Base-by-base conservation (phyloP, 768 basidiomycete species). In the Gautieria morchelliformis region DNA sequence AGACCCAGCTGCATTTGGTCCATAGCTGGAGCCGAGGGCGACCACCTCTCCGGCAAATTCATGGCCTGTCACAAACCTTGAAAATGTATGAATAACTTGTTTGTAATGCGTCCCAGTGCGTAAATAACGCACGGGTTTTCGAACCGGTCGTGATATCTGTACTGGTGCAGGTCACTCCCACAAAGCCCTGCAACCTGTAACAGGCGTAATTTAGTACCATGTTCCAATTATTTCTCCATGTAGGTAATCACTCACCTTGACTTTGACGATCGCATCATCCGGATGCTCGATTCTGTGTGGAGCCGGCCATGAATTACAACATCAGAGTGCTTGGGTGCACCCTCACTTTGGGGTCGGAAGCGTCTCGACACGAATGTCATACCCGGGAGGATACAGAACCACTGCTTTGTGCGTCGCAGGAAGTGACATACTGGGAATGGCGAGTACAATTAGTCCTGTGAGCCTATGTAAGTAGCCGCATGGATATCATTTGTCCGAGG, bases 201-300 rank as follows among this genome's bases (percentile, higher is more conserved):
- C 52, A 24, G 2, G 11, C 22, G 12, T 12, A 8, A 39, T 27
- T 37, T 37, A 37, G 35, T 9, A 37, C 35, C 35, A 37, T 2
- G 35, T 14, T 10, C 14, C 35, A 9, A 37, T 37, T 37, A 37
- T 32, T 47, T 24, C 17, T 11, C 27, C 11, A 12, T 6, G 42
- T 51, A 58, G 37, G 24, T 14, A 20, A 5, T 22, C 63, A n/a
- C 75, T 53, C 60, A 82, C 88, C 69, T 77, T 80, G 53, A 89
- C 79, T 73, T 83, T 87, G 54, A 90, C 77, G 46, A 91, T 86
- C 1, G 79, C 88, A 71, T 89, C 87, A 65, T 90, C 87, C 1
- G 84, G 79, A 59, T 88, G 75, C 58, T 80, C 73, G 48, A 90
- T 81, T 58, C 87, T 87, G 59, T 8, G 37, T 20, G 4, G 14